Evolutionary conservation across 306 rosid genomes (phyloP).

Genomic region (Nissolia schottii): DNA sequence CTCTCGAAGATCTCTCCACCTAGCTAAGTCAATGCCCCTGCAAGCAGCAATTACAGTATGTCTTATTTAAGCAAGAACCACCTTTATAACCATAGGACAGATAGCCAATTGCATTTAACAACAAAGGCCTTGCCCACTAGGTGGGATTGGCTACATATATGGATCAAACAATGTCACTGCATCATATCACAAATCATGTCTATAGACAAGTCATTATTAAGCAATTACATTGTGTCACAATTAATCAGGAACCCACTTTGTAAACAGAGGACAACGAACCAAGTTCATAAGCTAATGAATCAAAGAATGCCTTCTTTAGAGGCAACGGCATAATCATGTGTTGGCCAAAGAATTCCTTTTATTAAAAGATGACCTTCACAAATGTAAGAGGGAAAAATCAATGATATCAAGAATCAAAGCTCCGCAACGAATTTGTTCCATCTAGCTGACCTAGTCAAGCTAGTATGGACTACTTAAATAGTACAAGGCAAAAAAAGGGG

Average conservation of each 20-base stretch:
- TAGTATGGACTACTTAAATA: neutral
- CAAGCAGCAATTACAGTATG: conserved; percentile 21
- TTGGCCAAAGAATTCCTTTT: conserved; percentile 12
- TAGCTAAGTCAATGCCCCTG: conserved; percentile 82
- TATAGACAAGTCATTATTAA: no score
- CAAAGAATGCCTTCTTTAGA: neutral
- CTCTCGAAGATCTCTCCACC: conserved; percentile 71
- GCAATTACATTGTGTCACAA: conserved; percentile 8
- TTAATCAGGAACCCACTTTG: neutral
- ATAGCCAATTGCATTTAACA: no score
- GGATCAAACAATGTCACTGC: conserved; percentile 85
- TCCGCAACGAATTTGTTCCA: neutral
- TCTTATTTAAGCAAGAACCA: neutral
- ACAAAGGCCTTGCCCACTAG: no score
- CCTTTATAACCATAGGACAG: neutral
- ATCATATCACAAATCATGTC: no score
- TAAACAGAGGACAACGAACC: neutral
- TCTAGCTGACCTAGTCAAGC: neutral
- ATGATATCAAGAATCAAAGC: neutral
- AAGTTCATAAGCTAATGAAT: conserved; percentile 8
- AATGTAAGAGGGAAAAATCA: neutral
- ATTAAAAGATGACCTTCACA: neutral
- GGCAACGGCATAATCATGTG: conserved; percentile 3
- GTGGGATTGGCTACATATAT: no score
- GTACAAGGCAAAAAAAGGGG: neutral